Conservation (phyloP, 768 basidiomycete genomes). For the Collybia sp. region DNA sequence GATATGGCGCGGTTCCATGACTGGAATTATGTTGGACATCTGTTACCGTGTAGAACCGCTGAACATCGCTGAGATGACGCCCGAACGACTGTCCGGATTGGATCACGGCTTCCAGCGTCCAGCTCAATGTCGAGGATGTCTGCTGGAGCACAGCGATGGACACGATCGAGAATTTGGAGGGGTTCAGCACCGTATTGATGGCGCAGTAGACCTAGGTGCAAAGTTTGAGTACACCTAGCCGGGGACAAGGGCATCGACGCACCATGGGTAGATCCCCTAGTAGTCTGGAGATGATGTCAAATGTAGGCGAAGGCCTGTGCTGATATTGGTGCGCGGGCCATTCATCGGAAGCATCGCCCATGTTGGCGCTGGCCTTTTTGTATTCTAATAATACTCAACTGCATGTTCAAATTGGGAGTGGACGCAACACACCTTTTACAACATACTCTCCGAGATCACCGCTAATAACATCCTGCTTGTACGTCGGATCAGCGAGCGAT, state of each 20-base stretch:
- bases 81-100: not conserved
- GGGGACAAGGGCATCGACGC: not conserved
- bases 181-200: constrained; percentile 12
- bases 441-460: constrained; percentile 19
- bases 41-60: not conserved
- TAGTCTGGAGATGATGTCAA: not conserved
- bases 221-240: too few relatives aligned
- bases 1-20: constrained; percentile 10
- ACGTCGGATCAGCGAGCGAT: constrained; percentile 18
- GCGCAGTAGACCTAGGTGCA: constrained; percentile 13
- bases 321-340: not conserved
- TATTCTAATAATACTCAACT: not conserved
- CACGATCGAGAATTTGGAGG: constrained; percentile 12
- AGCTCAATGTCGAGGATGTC: constrained; percentile 10
- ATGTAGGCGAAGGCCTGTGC: not conserved
- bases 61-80: not conserved
- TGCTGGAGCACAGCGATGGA: constrained; percentile 18
- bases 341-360: not conserved
- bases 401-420: not conserved
- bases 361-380: not conserved
- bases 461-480: constrained; percentile 33
- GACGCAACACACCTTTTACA: not conserved
- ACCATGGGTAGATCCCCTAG: not conserved
- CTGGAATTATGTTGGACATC: not conserved
- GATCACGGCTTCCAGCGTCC: constrained; percentile 8